Evolutionary conservation across 805 yeast genomes (phyloP), one percentile per base, ranked within the genome.

Genomic region (Hanseniaspora guilliermondii): DNA sequence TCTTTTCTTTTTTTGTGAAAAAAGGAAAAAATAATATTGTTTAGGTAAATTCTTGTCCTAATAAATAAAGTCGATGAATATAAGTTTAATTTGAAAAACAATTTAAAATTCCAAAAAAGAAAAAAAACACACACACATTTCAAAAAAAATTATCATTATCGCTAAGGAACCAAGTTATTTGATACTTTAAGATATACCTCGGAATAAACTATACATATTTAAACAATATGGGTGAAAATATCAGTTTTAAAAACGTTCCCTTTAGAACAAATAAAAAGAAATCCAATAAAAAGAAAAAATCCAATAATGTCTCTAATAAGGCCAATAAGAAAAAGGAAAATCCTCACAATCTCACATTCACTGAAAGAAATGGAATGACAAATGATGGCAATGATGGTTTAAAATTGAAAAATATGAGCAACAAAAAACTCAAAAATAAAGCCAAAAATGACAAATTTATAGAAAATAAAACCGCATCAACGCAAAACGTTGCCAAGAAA

Each of bases 201-300:
- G 38, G 42, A 39, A 19, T 38, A 19, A 38, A 38, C 14, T 33
- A 32, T 16, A 8, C 47, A 21, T 14, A 45, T 32, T 21, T 16
- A 11, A 8, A n/a, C 16, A 25, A 16, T n/a, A 45, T 53, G 49
- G 46, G 45, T 7, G 49, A 53, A 45, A 45, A 46, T 17, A 38
- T 45, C 6, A 45, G 50, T 38, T 53, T 53, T 21, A 45, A 53
- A 45, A 45, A 45, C 39, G 41, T 45, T 38, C 50, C 55, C 16
- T 45, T 53, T 27, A 53, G 24, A 53, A 53, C 52, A 22, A 47
- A 44, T 17, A 47, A 44, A 21, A 53, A 47, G 39, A 53, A 53
- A 21, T 36, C 14, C 4, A 49, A 49, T 24, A 33, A 33, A n/a
- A 49, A 42, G 11, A 49, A 49, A 19, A 49, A 52, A 36, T 14